Percentiles rank a stretch among this genome's conserved stretches.
Evolutionary conservation across 345 rosid species (phyloP).

Genomic region (Euphorbia lathyris): DNA sequence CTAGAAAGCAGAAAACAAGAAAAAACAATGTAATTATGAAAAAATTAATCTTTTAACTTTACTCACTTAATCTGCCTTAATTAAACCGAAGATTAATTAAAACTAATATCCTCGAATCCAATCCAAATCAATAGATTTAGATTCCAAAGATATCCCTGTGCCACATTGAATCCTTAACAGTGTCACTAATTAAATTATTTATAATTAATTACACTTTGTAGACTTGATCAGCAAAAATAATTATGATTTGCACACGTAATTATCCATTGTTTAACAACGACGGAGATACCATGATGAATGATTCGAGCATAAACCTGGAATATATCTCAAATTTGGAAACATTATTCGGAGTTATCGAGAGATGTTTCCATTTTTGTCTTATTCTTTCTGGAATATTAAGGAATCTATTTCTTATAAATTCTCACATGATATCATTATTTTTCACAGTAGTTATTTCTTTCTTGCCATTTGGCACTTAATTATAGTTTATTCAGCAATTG

Average conservation of each 20-base stretch:
- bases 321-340: neutral
- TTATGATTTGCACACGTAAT: neutral
- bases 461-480: conserved; percentile 27
- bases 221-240: neutral
- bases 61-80: no score
- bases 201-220: neutral
- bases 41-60: no score
- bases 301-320: neutral
- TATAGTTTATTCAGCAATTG: neutral
- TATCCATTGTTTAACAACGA: neutral
- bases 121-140: no score
- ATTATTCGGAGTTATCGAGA: conserved; percentile 26
- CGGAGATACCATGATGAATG: conserved; percentile 3
- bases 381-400: neutral
- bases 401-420: conserved; percentile 35
- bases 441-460: neutral
- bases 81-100: no score
- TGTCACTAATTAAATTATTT: no score
- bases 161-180: no score
- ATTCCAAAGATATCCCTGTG: no score
- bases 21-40: no score
- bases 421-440: conserved; percentile 15
- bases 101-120: no score
- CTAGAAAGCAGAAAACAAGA: no score
- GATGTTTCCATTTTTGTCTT: conserved; percentile 22